Evolutionary conservation across 805 yeast species (phyloP), one percentile per base, ranked within the genome.

Genomic region (Candida dajiaensis): DNA sequence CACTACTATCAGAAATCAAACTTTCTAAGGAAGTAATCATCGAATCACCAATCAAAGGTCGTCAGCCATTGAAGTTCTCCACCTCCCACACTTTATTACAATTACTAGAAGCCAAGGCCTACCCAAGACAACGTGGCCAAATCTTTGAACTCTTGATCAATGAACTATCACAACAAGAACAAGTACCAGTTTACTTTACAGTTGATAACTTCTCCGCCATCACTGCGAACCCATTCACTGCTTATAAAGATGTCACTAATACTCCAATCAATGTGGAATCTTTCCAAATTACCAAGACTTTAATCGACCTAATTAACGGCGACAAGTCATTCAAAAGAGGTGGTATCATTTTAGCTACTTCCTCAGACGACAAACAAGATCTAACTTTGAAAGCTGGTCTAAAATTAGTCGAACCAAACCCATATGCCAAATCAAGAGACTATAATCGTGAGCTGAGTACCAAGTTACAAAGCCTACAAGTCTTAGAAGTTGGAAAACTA

Each of bases 201-300:
- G 72, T 89, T 38, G 97, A 89, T 63, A 81, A 85, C 59, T 73
- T 88, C 59, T 81, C 87, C 49, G 78, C 81, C 3, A 65, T 87
- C 47, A 62, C 80, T 12, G 75, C 80, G 35, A 57, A 66, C 26
- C 73, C 85, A 7, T 64, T 65, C 44, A 77, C 95, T 9, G 72
- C 67, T 37, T 88, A 89, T 67, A 74, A 77, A 55, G 75, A 81
- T 58, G 64, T 73, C 1, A 69, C 77, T 21, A 80, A 81, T 66
- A 62, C 68, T 37, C 73, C 73, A 10, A 75, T 89, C 46, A 78
- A 78, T 54, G 72, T 81, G 49, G 70, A 73, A 20, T 76, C 83
- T 25, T 73, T 89, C 40, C 89, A 86, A 61, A 58, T 88, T 19
- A 81, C 84, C 12, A 73, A 73, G 45, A 70, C 76, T 21, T 61